Base-by-base conservation (phyloP, 305 asterid genomes). In the Fraxinus floribunda region DNA sequence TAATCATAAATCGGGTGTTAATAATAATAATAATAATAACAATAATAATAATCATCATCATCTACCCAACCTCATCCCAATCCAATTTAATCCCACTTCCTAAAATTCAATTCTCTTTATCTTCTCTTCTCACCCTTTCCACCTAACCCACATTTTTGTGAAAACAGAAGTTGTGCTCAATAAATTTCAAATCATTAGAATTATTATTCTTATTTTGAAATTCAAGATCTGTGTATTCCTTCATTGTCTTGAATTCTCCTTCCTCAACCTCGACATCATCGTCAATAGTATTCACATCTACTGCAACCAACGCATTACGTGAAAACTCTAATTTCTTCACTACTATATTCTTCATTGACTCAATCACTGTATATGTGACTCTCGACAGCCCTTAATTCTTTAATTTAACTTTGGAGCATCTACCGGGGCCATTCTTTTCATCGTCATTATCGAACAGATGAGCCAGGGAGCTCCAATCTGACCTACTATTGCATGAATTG, bases 181-280 rank as follows among this genome's bases (percentile, higher is more conserved):
- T 81, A 94, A 81, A 86, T 84, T 92, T 79, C 93, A 95, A 24
- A 83, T 94, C 95, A 86, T 89, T 92, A 5, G 90, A 80, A 78
- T 89, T 94, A 76, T 91, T 89, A 35, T 46, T 82, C 91, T 90
- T 92, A 13, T 60, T 85, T 11, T 84, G 90, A 39, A 90, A 85
- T 83, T 93, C 99, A 36, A 93, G 94, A 91, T 96, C 98, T 85
- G 92, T 94, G 83, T 84, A 85, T 79, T 96, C 98, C 60, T 93
- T 93, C 98, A 96, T 94, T 1, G 99, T 90, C 91, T 88, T 96
- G 20, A 78, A 86, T 26, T 92, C 97, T 7, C 90, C 98, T 20
- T 88, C 93, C 52, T 88, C 89, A 26, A 44, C 76, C 2, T 78
- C 91, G 2, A 41, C 85, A 68, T 87, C 89, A 0, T 86, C 80